phyloP scores from a whole-genome alignment of 192 early-diverging fungal species.

The Dissophora globulifera region DNA sequence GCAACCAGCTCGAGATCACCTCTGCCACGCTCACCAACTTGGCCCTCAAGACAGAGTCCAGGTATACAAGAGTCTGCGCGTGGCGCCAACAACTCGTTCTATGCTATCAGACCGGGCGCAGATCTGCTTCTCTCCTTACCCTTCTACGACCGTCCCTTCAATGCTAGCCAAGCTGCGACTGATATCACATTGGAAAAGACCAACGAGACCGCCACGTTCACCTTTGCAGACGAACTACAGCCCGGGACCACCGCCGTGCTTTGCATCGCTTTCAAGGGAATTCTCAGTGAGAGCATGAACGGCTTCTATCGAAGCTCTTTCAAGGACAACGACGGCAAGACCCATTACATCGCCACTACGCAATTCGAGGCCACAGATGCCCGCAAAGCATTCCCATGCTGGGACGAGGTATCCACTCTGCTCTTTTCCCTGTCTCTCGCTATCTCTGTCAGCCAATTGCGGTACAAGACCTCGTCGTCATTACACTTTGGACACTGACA shows the following conservation, averaged over 20 bases:
- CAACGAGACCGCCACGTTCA: slow-evolving; percentile 63
- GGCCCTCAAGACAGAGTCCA: slow-evolving; percentile 65
- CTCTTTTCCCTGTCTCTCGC: too few relatives aligned
- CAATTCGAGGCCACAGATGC: slow-evolving; percentile 96
- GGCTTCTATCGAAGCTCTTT: slow-evolving; percentile 93
- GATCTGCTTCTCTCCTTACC: background rate
- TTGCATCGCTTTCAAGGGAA: slow-evolving; percentile 69
- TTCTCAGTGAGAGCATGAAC: slow-evolving; percentile 87
- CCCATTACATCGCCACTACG: slow-evolving; percentile 86
- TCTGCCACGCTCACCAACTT: slow-evolving; percentile 59
- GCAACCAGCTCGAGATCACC: slow-evolving; percentile 72
- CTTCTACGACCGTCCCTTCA: background rate
- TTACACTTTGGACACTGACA: too few relatives aligned
- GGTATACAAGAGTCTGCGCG: too few relatives aligned
- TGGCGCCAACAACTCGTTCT: too few relatives aligned
- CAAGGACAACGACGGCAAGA: slow-evolving; percentile 52
- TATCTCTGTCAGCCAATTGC: too few relatives aligned
- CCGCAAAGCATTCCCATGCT: slow-evolving; percentile 94
- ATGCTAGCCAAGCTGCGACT: slow-evolving; percentile 50
- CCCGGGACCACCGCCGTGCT: slow-evolving; percentile 63
- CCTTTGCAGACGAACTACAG: slow-evolving; percentile 67
- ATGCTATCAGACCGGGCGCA: too few relatives aligned
- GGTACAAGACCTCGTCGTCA: too few relatives aligned
- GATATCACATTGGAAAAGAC: slow-evolving; percentile 58
- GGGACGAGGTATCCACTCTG: slow-evolving; percentile 79